These are phyloP conservation scores for Pseudohalonectria lignicola DNA, from an alignment of 2,329 filamentous ascomycete species.

Conservation along the genomic window DNA sequence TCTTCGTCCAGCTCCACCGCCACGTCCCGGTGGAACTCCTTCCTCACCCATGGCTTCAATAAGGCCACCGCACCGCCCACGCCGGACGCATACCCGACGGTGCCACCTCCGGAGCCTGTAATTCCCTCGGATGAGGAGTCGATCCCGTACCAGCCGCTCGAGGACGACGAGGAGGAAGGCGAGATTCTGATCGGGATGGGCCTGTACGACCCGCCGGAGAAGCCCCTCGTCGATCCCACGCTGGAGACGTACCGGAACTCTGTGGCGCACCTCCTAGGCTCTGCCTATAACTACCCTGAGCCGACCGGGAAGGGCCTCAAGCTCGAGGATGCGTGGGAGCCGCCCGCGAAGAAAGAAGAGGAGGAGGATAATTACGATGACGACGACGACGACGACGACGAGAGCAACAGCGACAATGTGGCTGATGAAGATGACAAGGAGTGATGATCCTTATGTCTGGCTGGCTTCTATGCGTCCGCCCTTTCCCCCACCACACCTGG, in stretches of 20 bases:
- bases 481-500: too few species aligned
- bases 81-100: conserved; percentile 43
- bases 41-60: conserved; percentile 14
- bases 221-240: conserved; percentile 34
- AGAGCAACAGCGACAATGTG: background rate
- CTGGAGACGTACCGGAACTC: conserved; percentile 44
- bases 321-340: conserved; percentile 71
- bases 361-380: conserved; percentile 39
- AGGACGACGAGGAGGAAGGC: conserved; percentile 42
- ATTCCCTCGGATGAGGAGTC: conserved; percentile 31
- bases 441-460: too few species aligned
- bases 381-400: conserved; percentile 26
- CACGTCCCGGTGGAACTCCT: conserved; percentile 5
- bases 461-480: too few species aligned
- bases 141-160: conserved; percentile 36
- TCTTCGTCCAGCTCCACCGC: background rate
- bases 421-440: background rate
- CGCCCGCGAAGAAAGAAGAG: conserved; percentile 49
- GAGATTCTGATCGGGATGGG: conserved; percentile 76
- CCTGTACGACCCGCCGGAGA: conserved; percentile 63
- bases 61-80: conserved; percentile 41
- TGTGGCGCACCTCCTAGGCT: conserved; percentile 41
- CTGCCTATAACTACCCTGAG: conserved; percentile 30
- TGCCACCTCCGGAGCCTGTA: conserved; percentile 19
- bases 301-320: conserved; percentile 64